phyloP scores from a whole-genome alignment of 805 yeast species.

The Citeromyces matritensis region DNA sequence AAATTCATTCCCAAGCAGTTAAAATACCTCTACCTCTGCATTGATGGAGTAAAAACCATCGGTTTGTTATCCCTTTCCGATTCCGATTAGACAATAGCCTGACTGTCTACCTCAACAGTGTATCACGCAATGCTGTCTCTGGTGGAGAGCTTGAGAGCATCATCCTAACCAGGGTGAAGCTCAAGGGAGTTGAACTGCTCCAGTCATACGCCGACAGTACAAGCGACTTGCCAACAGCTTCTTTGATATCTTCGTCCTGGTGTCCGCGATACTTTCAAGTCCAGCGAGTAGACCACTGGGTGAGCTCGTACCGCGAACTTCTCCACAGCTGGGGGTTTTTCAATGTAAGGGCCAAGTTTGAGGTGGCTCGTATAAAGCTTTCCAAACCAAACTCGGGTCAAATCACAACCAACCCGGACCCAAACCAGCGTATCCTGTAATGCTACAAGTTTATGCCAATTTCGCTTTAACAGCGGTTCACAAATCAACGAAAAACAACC shows the following conservation, averaged over 20 bases:
- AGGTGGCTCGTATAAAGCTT: conserved; percentile 57
- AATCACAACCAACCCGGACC: conserved; percentile 30
- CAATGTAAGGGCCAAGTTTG: conserved; percentile 69
- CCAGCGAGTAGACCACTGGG: conserved; percentile 65
- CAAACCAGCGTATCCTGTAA: conserved; percentile 67
- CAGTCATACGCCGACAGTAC: conserved; percentile 84
- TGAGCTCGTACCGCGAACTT: conserved; percentile 47
- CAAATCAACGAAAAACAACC: too few relatives aligned
- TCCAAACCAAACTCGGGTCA: conserved; percentile 36
- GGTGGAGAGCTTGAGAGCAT: conserved; percentile 87
- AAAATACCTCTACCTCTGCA: too few relatives aligned
- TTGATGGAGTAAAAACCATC: too few relatives aligned
- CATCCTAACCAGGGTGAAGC: conserved; percentile 83
- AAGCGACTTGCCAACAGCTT: conserved; percentile 85
- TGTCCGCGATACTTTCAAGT: conserved; percentile 75
- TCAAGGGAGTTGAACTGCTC: conserved; percentile 62
- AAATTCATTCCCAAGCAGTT: too few relatives aligned
- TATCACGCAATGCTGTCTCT: conserved; percentile 55
- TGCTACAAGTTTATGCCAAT: too few relatives aligned
- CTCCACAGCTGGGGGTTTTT: conserved; percentile 74
- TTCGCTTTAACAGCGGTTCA: too few relatives aligned
- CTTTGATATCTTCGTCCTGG: conserved; percentile 66
- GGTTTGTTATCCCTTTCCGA: conserved; percentile 75
- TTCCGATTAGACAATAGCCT: conserved; percentile 72
- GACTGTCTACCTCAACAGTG: conserved; percentile 50